Percentiles rank a stretch among this genome's conserved stretches.
These are phyloP conservation scores for Leersia perrieri DNA, from an alignment of 176 grass and related monocot genomes.

Conservation along the genomic window DNA sequence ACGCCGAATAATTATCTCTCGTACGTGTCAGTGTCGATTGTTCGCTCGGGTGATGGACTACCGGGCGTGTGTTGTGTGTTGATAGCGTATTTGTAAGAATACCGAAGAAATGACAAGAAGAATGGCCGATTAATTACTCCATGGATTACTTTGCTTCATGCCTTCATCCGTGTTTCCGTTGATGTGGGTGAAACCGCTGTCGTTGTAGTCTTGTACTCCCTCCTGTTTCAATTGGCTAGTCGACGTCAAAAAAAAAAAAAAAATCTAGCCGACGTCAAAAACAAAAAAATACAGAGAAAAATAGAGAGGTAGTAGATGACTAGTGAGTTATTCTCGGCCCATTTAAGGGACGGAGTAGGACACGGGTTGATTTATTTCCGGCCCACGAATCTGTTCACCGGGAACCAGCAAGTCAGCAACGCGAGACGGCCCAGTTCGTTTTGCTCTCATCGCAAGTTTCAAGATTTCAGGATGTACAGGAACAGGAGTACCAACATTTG, in stretches of 20 bases:
- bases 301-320: too few species aligned
- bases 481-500: too few species aligned
- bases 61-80: too few species aligned
- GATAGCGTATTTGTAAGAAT: background rate
- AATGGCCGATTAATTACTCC: background rate
- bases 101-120: background rate
- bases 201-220: too few species aligned
- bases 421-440: background rate
- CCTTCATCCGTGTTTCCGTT: background rate
- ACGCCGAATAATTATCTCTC: constrained; percentile 33
- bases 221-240: too few species aligned
- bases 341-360: background rate
- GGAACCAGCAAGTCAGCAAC: too few species aligned
- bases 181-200: background rate
- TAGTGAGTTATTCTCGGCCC: too few species aligned
- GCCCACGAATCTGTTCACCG: background rate
- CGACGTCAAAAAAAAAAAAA: too few species aligned
- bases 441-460: too few species aligned
- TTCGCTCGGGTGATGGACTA: background rate
- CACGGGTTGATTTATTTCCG: background rate
- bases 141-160: background rate
- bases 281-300: too few species aligned
- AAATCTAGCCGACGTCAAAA: too few species aligned
- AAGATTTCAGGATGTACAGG: too few species aligned
- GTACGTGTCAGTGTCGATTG: background rate